These are phyloP conservation scores for Solanum hybrid DNA, from an alignment of 305 asterid genomes.

Conservation along the genomic window DNA sequence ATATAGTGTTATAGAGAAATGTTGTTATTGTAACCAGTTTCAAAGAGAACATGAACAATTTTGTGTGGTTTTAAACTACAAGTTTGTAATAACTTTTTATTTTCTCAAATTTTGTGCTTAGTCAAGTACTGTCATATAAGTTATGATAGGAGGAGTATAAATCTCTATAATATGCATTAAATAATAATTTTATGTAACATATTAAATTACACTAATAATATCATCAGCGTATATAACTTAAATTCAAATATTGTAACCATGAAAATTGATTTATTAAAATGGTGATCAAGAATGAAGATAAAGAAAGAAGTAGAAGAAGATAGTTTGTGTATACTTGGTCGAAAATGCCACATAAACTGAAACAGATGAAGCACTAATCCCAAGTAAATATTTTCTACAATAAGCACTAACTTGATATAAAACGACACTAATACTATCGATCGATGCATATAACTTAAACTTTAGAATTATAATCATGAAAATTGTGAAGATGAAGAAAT, in stretches of 20 bases:
- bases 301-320: not conserved
- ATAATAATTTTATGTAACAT: not conserved
- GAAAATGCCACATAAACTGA: not conserved
- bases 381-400: not conserved
- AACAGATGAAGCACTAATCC: not conserved
- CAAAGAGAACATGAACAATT: not conserved
- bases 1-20: not conserved
- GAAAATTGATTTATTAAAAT: not conserved
- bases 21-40: not conserved
- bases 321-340: not conserved
- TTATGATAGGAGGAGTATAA: accelerated
- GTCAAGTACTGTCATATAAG: not conserved
- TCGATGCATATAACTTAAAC: not conserved
- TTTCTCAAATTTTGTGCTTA: not conserved
- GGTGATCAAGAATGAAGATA: not conserved
- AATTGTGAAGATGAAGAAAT: not conserved
- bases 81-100: too few species aligned
- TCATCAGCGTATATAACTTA: not conserved
- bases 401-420: not conserved
- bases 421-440: not conserved
- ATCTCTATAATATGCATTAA: not conserved
- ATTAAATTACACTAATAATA: not conserved
- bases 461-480: not conserved
- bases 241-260: not conserved
- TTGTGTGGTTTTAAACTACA: not conserved